Evolutionary conservation across 371 early-diverging fungal genomes (phyloP), one percentile per base, ranked within the genome.

Genomic region (Funneliformis caledonium): DNA sequence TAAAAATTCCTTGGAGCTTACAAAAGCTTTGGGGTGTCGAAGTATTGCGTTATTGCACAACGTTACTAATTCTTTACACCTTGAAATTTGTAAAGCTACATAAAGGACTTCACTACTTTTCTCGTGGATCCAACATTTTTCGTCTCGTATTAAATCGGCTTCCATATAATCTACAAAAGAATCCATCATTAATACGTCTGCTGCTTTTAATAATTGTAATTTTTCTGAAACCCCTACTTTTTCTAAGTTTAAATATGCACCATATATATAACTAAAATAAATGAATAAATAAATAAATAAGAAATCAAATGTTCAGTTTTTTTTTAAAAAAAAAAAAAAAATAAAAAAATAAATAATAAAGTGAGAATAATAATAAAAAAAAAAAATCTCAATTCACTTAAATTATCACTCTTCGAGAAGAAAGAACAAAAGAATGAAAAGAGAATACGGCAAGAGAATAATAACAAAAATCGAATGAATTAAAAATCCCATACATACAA

Each of bases 111-210:
- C 70, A 6, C 70, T 69, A 37, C 43, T 45, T 69, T 69, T 37
- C 19, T 37, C 45, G 10, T 69, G 43, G 3, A 43, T 42, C 70
- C 70, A 69, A 69, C n/a, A 19, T 45, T 43, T 69, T 43, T 45
- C 70, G 7, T 37, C 22, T n/a, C 14, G 33, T 43, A 69, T 69
- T 45, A 69, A 69, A 69, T 69, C 45, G n/a, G 42, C 22, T 43
- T 69, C 70, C 43, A 69, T 42, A 45, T 69, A 69, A 69, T 69
- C 70, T 43, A 69, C 70, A 69, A 69, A 69, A 37, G 70, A 37
- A 45, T 69, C 70, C 70, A 69, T 69, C 70, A 69, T 69, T 69
- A 69, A 69, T 45, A 69, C 45, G 43, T 69, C 70, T 9, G 70
- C 70, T 69, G 70, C 70, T 43, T 45, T 69, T 69, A 69, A 42